phyloP scores from a whole-genome alignment of 345 rosid species.

The Heritiera littoralis region DNA sequence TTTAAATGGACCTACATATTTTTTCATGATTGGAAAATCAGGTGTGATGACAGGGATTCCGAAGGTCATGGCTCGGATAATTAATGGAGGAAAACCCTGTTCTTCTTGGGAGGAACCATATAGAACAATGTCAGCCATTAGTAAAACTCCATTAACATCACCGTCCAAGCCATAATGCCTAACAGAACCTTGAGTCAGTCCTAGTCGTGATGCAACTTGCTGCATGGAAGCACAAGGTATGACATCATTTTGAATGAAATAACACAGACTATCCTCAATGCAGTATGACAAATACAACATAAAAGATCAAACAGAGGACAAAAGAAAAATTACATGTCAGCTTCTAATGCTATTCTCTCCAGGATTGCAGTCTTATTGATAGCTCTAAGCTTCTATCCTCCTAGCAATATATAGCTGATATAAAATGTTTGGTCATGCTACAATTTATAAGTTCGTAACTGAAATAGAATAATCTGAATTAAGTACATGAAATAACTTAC shows the following conservation, averaged over 20 bases:
- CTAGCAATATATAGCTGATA: neutral
- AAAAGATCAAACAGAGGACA: neutral
- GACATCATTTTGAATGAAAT: slow-evolving; percentile 14
- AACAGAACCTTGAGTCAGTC: slow-evolving; percentile 66
- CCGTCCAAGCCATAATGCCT: slow-evolving; percentile 72
- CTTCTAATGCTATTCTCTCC: slow-evolving; percentile 4
- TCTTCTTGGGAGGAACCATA: slow-evolving; percentile 96
- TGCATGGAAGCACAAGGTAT: slow-evolving; percentile 32
- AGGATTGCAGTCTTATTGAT: slow-evolving; percentile 8
- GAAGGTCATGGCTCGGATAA: slow-evolving; percentile 85
- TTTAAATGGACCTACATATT: slow-evolving; percentile 55
- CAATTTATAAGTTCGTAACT: neutral
- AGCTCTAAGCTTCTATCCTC: neutral
- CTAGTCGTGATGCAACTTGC: slow-evolving; percentile 81
- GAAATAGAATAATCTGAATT: neutral
- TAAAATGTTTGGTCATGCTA: neutral
- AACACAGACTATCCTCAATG: slow-evolving; percentile 14
- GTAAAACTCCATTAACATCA: slow-evolving; percentile 65
- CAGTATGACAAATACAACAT: neutral
- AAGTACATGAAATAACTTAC: neutral
- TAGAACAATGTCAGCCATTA: slow-evolving; percentile 85
- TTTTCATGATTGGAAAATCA: slow-evolving; percentile 69
- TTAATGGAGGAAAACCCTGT: slow-evolving; percentile 79
- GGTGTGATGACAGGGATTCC: slow-evolving; percentile 74
- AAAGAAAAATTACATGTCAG: neutral